A percentile compares a stretch with the other conserved stretches of the same genome.
phyloP scores from a whole-genome alignment of 2,329 filamentous ascomycete species.

The Lasiodiplodia gonubiensis region DNA sequence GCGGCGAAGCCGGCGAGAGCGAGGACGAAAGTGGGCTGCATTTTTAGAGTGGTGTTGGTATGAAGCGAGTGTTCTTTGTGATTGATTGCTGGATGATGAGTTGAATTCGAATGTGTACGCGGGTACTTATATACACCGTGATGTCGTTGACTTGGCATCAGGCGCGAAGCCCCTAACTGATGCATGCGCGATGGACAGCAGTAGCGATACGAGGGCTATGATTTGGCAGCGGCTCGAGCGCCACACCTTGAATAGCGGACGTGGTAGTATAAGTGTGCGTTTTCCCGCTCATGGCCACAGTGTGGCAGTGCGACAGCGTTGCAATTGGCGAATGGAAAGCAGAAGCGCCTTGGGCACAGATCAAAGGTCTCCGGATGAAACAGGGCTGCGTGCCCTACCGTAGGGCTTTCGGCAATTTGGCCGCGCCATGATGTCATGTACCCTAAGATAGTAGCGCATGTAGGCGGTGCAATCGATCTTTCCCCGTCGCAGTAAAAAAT shows the following conservation, averaged over 20 bases:
- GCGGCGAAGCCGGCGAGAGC: conserved; percentile 2
- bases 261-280: neutral
- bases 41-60: neutral
- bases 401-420: neutral
- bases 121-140: neutral
- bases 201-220: conserved; percentile 3
- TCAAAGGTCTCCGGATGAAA: neutral
- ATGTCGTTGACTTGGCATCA: neutral
- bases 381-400: conserved; percentile 17
- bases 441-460: conserved; percentile 6
- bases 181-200: neutral
- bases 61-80: neutral
- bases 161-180: neutral
- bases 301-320: neutral
- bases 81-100: neutral
- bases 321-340: neutral
- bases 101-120: neutral
- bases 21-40: conserved; percentile 11
- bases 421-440: conserved; percentile 1
- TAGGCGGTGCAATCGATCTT: neutral
- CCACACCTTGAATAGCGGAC: too few species aligned
- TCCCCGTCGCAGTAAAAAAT: neutral
- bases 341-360: neutral
- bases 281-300: neutral
- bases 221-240: neutral